Conservation (phyloP, 208 protist genomes). For the Blastocrithidia nonstop region DNA sequence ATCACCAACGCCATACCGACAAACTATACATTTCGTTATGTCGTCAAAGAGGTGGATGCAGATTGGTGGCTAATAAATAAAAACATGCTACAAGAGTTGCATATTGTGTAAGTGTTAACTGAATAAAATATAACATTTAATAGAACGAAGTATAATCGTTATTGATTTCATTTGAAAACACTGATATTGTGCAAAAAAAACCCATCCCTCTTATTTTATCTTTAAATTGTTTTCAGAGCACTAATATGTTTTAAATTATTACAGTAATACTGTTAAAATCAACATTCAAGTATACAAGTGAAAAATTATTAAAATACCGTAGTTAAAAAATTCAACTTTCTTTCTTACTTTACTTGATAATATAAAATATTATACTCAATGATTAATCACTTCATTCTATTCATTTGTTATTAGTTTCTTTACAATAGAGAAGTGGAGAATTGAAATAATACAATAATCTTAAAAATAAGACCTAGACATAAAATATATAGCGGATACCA, state of each 20-base stretch:
- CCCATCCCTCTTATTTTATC: too few relatives aligned
- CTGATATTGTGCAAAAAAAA: too few relatives aligned
- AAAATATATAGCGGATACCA: neutral
- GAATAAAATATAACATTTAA: neutral
- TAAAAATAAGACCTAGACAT: conserved; percentile 1
- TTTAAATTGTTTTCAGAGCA: neutral
- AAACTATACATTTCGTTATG: neutral
- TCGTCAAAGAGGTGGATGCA: too few relatives aligned
- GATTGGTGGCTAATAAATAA: too few relatives aligned
- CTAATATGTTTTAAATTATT: neutral
- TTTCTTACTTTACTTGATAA: too few relatives aligned
- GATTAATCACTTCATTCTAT: neutral
- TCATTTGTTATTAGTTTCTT: neutral
- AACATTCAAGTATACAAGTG: neutral
- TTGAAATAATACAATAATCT: conserved; percentile 1
- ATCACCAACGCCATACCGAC: neutral
- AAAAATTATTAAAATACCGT: neutral
- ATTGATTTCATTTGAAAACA: neutral
- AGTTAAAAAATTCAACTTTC: neutral
- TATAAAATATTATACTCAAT: neutral
- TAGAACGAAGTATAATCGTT: conserved; percentile 1
- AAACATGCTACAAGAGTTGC: too few relatives aligned
- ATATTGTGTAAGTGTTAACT: neutral
- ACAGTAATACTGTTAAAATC: neutral
- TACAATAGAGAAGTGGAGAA: conserved; percentile 3